Evolutionary conservation across 148 eudicot species (phyloP), one percentile per base, ranked within the genome.

Genomic region (Dysphania ambrosioides): DNA sequence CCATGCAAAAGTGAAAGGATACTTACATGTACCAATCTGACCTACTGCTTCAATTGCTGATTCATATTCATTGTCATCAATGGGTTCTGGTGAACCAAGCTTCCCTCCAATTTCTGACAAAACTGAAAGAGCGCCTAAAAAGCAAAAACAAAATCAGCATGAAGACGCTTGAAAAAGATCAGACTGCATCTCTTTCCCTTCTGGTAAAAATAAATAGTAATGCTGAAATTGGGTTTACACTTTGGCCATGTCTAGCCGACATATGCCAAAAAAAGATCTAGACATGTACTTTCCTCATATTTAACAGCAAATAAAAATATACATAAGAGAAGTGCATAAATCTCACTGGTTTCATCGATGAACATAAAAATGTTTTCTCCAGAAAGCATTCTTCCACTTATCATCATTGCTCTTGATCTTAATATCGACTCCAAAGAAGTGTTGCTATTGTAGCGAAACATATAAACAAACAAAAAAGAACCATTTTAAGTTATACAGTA

Each of bases 21-120:
- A 81, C 97, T 87, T 83, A 95, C 98, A 85, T 62, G 84, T 85
- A 47, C 97, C 96, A 72, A 92, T 88, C 78, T 88, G 91, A 80
- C 98, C 98, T 76, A 95, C 73, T 73, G 97, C 96, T 82, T 95
- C 98, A 68, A 92, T 85, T 47, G 96, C 92, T 72, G 88, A 86
- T 83, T 95, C 98, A 80, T 76, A 86, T 79, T 95, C 98, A 86
- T 90, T 91, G 66, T 85, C 90, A 66, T 95, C 90, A 62, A 70
- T 79, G 77, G 83, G 79, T 78, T 84, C 96, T 56, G 84, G 70
- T 42, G 77, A 72, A 32, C 56, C 82, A 9, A 90, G 87, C 81
- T 84, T 92, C 73, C 70, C 83, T 81, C 82, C 86, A 70, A 92
- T 86, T 30, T 90, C 86, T 31, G 93, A 87, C 75, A 92, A 74